Evolutionary conservation across 129 eudicot species (phyloP), one percentile per base, ranked within the genome.

Genomic region (Flaveria linearis): DNA sequence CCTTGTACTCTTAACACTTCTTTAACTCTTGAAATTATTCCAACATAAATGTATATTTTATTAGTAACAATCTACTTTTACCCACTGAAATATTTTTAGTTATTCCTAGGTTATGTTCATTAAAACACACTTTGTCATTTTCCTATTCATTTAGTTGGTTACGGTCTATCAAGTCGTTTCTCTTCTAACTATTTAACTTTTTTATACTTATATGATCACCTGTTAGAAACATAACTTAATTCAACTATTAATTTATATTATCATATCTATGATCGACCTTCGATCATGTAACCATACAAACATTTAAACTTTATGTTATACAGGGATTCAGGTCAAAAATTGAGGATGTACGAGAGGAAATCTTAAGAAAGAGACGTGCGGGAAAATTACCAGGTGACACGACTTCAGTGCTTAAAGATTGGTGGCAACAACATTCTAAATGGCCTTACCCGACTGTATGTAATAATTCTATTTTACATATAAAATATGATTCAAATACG

Each of bases 361-460:
- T 94, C 72, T 30, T 94, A 41, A 80, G 98, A 56, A 94, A 94
- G 45, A 86, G 97, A 81, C 85, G 98, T 72, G 98, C 98, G 0
- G 98, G 98, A 15, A 93, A 94, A 72, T 82, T 93, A 79, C 98
- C 98, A 0, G 98, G 98, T 46, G 97, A 94, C 87, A 91, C 98
- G 1, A 91, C 98, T 45, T 87, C 96, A 23, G 96, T 94, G 50
- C 96, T 94, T 3, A 94, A 94, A 85, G 88, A 81, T 26, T 94
- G 98, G 98, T 94, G 98, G 98, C 97, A 94, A 81, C 93, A 94
- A 71, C 98, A 94, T 71, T 81, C 97, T 0, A 94, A 94, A 82
- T 94, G 98, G 98, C 98, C 98, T 71, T 94, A 94, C 78, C 98
- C 98, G 30, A 93, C 98, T 72, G 98, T 93, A 88, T 72, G 98